Percentiles rank a stretch among this genome's conserved stretches.
These are phyloP conservation scores for Cucumis sativus DNA, from an alignment of 306 rosid species.

Conservation along the genomic window Cucumber_9930_V3 NC_026659.2:27332501-27333000, in stretches of 20 bases:
- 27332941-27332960: not conserved
- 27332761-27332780: not conserved
- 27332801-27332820: not conserved
- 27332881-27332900: not conserved
- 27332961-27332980: not conserved
- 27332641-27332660: slow-evolving; percentile 9
- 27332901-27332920: not conserved
- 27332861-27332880: not conserved
- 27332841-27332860: not conserved
- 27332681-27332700: slow-evolving; percentile 25
- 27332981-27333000: not conserved
- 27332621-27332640: not conserved
- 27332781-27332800: slow-evolving; percentile 1
- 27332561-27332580: not conserved
- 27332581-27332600: not conserved
- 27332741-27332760: not conserved
- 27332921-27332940: not conserved
- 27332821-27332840: not conserved
- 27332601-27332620: not conserved
- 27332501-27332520: not conserved
- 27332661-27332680: slow-evolving; percentile 36
- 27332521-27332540: not conserved
- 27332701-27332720: slow-evolving; percentile 10
- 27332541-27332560: not conserved
- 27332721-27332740: slow-evolving; percentile 2